Evolutionary conservation across 768 basidiomycete species (phyloP), one percentile per base, ranked within the genome.

Genomic region (Boletus sp.): DNA sequence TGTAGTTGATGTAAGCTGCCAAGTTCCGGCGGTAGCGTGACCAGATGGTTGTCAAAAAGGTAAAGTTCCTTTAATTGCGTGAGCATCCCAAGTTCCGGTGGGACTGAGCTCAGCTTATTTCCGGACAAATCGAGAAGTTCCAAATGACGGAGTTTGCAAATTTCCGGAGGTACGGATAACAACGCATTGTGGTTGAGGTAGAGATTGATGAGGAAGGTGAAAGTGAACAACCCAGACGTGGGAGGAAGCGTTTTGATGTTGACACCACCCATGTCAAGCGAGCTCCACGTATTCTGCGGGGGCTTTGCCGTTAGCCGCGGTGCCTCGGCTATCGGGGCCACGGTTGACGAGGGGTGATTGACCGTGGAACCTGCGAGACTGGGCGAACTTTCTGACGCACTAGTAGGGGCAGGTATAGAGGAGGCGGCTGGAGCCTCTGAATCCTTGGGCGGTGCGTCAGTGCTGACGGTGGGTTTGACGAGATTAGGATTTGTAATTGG

Each of bases 181-280:
- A 99, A 80, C 28, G 84, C 78, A 67, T 99, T 99, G 78, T 98
- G 96, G 64, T 98, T 98, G 71, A 99, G 90, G 75, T 95, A 98
- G 48, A 99, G 87, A 59, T 87, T 89, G 63, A 89, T 89, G 57
- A 99, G 87, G 80, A 94, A 97, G n/a, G 85, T 84, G 77, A 96
- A 98, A 8, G 85, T 77, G 73, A 91, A 92, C 42, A 92, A 78
- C 29, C 86, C 87, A 46, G 87, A 89, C 7, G 76, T 79, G 6
- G 85, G 75, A 36, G 95, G 91, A 50, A 99, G 80, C 62, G 89
- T 92, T 80, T 95, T 96, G 69, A 99, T 85, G 61, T 85, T 84
- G 63, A 97, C 87, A 15, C 97, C 97, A 52, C 97, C 96, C 86
- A 99, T 92, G 74, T 99, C 97, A 47, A 99, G 77, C 18, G 92